Base-by-base conservation (phyloP, 352 stramenopile species). In the Peronospora tabacina region DNA sequence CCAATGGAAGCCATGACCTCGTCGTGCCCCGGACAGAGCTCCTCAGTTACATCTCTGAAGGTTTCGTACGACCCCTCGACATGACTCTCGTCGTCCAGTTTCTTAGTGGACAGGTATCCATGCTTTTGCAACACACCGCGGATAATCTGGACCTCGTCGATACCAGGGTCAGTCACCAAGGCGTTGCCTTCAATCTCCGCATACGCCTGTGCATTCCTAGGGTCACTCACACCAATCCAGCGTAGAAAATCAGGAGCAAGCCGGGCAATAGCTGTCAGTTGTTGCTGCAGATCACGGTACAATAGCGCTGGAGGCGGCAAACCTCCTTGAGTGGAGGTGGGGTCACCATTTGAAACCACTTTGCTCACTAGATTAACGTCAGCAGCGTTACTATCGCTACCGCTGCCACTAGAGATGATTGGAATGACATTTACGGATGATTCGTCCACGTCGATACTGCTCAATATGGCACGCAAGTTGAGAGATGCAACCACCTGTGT, bases 141-240 rank as follows among this genome's bases (percentile, higher is more conserved):
- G 39, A 92, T 88, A 49, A 92, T 89, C 55, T 89, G 78, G 16
- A 82, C 66, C 44, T 92, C 81, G 47, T 92, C 81, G 36, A 92
- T 81, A 34, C 76, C 78, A 33, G 76, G 62, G 40, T 92, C 81
- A 0, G 72, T 87, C 48, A 89, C 81, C 3, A 70, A 75, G n/a
- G 75, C 72, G 37, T 86, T 87, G 30, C 72, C 81, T 48, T 92
- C 78, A 29, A 89, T 60, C 41, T 92, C 76, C 10, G 80, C 73
- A 45, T 70, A 87, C 17, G 70, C 60, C 44, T 88, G 66, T 1
- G 74, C 81, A 37, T 80, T 82, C 7, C 55, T 58, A 16, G 71
- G 61, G 15, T 85, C 73, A 7, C 36, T 54, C 17, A 87, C 75
- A 5, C 77, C 77, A 35, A 92, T 70, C 74, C 72, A 87, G 30